These are phyloP conservation scores for Ammopiptanthus mongolicus DNA, from an alignment of 306 rosid genomes.

Conservation along the genomic window DNA sequence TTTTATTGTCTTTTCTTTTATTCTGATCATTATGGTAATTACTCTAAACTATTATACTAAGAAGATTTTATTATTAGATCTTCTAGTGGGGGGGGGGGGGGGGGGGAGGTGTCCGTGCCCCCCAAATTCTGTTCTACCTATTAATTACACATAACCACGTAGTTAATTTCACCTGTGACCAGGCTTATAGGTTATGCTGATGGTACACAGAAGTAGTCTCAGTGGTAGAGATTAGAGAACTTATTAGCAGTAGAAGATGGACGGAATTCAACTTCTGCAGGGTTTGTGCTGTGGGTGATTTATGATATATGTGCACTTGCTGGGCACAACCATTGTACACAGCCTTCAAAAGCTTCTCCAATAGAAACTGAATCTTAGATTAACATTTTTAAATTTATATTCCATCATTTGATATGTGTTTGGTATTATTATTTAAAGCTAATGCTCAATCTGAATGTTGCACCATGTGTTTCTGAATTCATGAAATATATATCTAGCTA, in stretches of 20 bases:
- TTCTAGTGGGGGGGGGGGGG: background rate
- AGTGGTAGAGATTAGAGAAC: too few relatives aligned
- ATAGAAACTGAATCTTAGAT: background rate
- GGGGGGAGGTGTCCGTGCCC: background rate
- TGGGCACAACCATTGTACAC: too few relatives aligned
- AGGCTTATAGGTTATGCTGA: background rate
- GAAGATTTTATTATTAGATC: background rate
- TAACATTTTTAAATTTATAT: background rate
- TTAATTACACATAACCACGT: background rate
- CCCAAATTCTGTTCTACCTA: background rate
- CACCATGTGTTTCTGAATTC: too few relatives aligned
- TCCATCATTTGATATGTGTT: background rate
- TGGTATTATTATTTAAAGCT: too few relatives aligned
- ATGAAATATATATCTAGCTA: too few relatives aligned
- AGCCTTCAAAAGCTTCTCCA: background rate
- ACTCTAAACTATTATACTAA: conserved; percentile 5
- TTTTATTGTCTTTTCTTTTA: background rate
- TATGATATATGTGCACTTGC: background rate
- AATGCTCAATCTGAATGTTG: too few relatives aligned
- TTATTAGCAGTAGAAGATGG: background rate
- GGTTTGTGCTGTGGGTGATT: background rate
- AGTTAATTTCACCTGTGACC: too few relatives aligned
- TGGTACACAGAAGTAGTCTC: background rate
- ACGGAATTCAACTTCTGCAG: background rate
- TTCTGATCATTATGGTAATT: background rate